Evolutionary conservation across 2,329 filamentous ascomycete species (phyloP), one percentile per base, ranked within the genome.

Genomic region (Pseudophaeomoniella oleicola): DNA sequence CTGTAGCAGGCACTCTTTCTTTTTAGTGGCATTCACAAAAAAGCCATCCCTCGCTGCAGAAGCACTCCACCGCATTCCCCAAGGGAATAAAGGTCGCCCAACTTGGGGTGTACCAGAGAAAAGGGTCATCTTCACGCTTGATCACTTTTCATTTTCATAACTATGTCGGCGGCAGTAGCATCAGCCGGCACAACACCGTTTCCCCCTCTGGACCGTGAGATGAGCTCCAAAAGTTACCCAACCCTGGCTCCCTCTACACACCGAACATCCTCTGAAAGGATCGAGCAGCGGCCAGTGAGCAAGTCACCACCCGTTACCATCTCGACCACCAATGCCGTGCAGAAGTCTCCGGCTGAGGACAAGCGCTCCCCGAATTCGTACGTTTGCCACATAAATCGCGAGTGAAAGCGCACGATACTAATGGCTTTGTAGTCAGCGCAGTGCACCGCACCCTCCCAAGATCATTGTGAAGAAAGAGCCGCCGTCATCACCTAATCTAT

Each of bases 381-480:
- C 53, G 63, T 63, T 46, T 42, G 39, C 39, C 43, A 46, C 38
- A 40, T 44, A 39, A 41, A 50, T 41, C 47, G 42, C 37, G 47
- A 35, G 5, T 31, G 11, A 30, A 30, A 16, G 13, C 11, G n/a
- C 17, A 30, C 18, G 31, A 30, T 16, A 27, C 35, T 53, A 51
- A 19, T 54, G 52, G 3, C 54, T 53, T 37, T 51, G 48, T 60
- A 66, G 70, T 55, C 59, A 63, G 56, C 56, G 67, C 35, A 60
- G 22, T 27, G 22, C 22, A 27, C 22, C 22, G n/a, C 9, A 6
- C n/a, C 22, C 68, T 40, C 82, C 83, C 30, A 87, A 84, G 62
- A 92, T 94, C 44, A 72, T 93, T 45, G 87, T 98, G 41, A 96
- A 96, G 69, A 94, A 94, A 61, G 90, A 98, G 59, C 87, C 87